These are phyloP conservation scores for Pseudomonodictys pantanalensis DNA, from an alignment of 495 filamentous ascomycete species.

Conservation along the genomic window DNA sequence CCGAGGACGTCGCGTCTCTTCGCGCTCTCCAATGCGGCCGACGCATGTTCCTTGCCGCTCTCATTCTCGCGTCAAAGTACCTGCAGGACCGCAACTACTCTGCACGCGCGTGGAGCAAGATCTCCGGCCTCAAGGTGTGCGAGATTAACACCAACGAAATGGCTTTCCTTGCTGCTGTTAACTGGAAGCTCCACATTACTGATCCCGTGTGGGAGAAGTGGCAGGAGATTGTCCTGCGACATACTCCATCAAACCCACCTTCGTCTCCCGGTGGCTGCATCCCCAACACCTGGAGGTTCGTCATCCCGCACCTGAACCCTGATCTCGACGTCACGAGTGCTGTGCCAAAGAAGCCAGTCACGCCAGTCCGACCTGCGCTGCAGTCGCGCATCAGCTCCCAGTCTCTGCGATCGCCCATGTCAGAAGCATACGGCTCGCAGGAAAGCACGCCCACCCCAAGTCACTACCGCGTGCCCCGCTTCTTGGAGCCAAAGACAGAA, in stretches of 20 bases:
- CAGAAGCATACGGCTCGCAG: slow-evolving; percentile 28
- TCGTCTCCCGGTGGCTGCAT: slow-evolving; percentile 53
- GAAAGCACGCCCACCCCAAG: slow-evolving; percentile 42
- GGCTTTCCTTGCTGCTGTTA: slow-evolving; percentile 82
- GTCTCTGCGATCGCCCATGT: slow-evolving; percentile 17
- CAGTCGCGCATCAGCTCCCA: slow-evolving; percentile 9
- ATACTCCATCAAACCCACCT: slow-evolving; percentile 65
- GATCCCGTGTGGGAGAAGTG: slow-evolving; percentile 85
- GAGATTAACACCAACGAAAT: slow-evolving; percentile 98
- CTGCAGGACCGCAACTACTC: slow-evolving; percentile 98
- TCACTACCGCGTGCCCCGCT: slow-evolving; percentile 34
- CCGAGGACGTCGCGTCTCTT: slow-evolving; percentile 65
- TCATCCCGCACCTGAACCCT: slow-evolving; percentile 75
- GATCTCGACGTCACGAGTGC: slow-evolving; percentile 64
- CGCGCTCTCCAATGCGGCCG: slow-evolving; percentile 93
- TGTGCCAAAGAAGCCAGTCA: slow-evolving; percentile 19
- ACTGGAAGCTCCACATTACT: slow-evolving; percentile 92
- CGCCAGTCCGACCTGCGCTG: slow-evolving; percentile 16
- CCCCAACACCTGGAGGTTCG: slow-evolving; percentile 62
- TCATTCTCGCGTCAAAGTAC: slow-evolving; percentile 95
- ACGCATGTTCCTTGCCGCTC: slow-evolving; percentile 91
- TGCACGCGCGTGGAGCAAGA: slow-evolving; percentile 96
- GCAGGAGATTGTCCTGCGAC: slow-evolving; percentile 85
- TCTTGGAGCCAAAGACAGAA: slow-evolving; percentile 40
- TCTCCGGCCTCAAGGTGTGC: slow-evolving; percentile 80